Evolutionary conservation across 2,329 filamentous ascomycete genomes (phyloP).

Genomic region (Verticillium longisporum): DNA sequence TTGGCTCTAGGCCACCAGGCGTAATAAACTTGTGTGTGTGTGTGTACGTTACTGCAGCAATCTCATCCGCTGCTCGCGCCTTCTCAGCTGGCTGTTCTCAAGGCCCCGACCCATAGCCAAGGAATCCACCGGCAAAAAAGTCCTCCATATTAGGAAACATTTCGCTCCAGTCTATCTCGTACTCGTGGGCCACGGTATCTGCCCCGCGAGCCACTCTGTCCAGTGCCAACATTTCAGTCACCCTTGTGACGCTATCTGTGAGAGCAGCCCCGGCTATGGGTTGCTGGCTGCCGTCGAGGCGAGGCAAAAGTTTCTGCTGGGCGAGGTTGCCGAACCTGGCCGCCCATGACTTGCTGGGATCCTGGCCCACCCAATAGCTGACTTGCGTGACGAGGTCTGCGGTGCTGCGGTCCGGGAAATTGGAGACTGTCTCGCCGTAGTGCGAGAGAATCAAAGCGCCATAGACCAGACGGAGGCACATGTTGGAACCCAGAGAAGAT

Average conservation of each 20-base stretch:
- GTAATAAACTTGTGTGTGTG: no score
- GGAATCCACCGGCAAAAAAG: not conserved
- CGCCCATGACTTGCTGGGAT: not conserved
- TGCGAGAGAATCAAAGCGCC: not conserved
- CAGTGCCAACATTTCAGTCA: not conserved
- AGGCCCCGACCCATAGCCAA: not conserved
- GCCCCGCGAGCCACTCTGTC: not conserved
- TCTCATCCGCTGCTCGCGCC: no score
- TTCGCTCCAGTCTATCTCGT: not conserved
- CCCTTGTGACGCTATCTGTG: not conserved
- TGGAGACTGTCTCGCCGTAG: not conserved
- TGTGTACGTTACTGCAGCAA: no score
- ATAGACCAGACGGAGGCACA: not conserved
- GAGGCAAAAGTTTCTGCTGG: not conserved
- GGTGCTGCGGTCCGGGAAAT: not conserved
- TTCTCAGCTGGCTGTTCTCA: no score
- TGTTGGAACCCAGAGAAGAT: not conserved
- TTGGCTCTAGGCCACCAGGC: no score
- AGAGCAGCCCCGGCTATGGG: not conserved
- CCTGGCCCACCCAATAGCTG: not conserved
- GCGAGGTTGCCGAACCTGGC: not conserved
- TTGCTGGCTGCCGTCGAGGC: not conserved
- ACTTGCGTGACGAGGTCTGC: not conserved
- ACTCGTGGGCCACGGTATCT: not conserved
- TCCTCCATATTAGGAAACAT: not conserved